Base-by-base conservation (phyloP, 148 eudicot genomes). In the Rhododendron griersonianum region DNA sequence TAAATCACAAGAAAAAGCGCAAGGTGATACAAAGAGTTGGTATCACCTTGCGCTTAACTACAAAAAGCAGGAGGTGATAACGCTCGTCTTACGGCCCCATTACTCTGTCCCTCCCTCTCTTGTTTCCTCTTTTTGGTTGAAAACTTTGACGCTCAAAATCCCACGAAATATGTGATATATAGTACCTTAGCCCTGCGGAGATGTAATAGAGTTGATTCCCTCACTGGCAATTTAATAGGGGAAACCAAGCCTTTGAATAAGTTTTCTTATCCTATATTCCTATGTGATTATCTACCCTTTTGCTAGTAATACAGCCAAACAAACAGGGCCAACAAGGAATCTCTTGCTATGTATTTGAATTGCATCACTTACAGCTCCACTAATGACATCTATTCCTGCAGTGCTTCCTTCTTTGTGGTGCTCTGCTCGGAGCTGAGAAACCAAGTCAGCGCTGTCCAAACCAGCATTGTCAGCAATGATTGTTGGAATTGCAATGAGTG, bases 401-500 rank as follows among this genome's bases (percentile, higher is more conserved):
- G 81, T 89, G 89, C 95, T 91, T 55, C 67, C 92, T 88, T 94
- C 98, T 84, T 94, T 92, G 90, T 95, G 98, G 91, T 97, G 99
- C 93, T 95, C 99, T 8, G 99, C 99, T 83, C 99, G 99, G 65
- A 97, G 96, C 85, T 93, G 92, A 80, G 99, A 91, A 79, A 97
- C 89, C 90, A 97, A 90, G 51, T 97, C 98, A 79, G 99, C 99
- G 89, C 99, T 97, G 90, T 97, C 99, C 83, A 97, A 85, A 35
- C 99, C 99, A 79, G 99, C 98, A 89, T 97, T 97, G 87, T 97
- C 99, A 82, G 99, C 98, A 88, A 97, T 97, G 80, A 87, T 97
- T 1, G 98, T 94, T 5, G 99, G 99, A 85, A 97, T 97, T 15
- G 98, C 95, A 89, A 91, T 89, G 44, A 97, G 98, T 76, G 99